Base-by-base conservation (phyloP, 148 eudicot genomes). In the Rhododendron williamsianum region DNA sequence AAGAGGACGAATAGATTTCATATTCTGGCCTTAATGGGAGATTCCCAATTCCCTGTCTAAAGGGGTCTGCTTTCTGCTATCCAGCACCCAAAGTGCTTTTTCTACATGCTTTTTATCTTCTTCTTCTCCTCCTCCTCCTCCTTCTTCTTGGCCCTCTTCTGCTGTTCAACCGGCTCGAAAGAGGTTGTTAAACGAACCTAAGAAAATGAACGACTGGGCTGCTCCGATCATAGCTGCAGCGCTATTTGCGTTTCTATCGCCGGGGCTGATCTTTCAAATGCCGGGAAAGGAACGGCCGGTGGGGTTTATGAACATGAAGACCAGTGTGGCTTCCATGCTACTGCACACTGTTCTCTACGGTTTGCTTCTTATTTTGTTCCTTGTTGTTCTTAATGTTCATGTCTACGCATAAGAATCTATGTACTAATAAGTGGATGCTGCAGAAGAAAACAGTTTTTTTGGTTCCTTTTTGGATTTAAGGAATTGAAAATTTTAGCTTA, bases 291-390 rank as follows among this genome's bases (percentile, higher is more conserved):
- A 91, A 18, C 82, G 82, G 21, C 88, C 93, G 1, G 91, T 94
- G 0, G 96, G 91, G 15, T 95, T 93, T 88, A 82, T 95, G 92
- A 93, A 91, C 91, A 93, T 95, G 97, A 95, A 92, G 90, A 95
- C 98, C 0, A 95, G 91, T 82, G 79, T 86, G 5, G 89, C 85
- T 4, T 89, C 98, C 67, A 91, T 95, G 52, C 58, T 93, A 3
- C 43, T 94, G 36, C 98, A 94, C 89, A 86, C 90, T 49, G 88
- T 94, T 77, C 69, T 95, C 49, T 95, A 89, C 79, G 94, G 93
- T 90, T 90, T 95, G 93, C 91, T 94, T 46, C 96, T 95, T 27
- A 88, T 93, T 82, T 89, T 95, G 81, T 92, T 95, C 81, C 89
- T 95, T 84, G 84, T 95, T 58, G 83, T 92, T 58, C 96, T 95